phyloP scores from a whole-genome alignment of 2,329 filamentous ascomycete species.

The Cordyceps cateniannulata region DNA sequence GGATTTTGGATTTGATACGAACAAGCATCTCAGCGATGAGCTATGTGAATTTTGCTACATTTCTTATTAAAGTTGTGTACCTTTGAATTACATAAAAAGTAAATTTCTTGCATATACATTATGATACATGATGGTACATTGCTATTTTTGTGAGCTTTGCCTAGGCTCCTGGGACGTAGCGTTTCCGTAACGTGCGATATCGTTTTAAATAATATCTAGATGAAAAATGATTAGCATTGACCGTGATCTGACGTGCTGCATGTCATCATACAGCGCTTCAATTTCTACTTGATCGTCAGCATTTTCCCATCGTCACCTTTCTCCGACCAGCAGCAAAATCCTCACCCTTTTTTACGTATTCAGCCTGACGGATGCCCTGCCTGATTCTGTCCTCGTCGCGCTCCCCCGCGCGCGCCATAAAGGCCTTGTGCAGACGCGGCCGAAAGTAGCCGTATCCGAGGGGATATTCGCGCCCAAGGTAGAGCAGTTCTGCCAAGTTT shows the following conservation, averaged over 20 bases:
- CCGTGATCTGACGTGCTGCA: neutral
- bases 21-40: constrained; percentile 2
- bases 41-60: neutral
- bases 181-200: constrained; percentile 77
- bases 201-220: constrained; percentile 83
- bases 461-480: constrained; percentile 80
- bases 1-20: neutral
- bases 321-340: too few relatives aligned
- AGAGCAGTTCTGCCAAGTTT: constrained; percentile 61
- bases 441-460: constrained; percentile 76
- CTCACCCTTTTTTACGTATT: constrained; percentile 85
- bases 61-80: neutral
- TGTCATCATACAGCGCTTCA: constrained; percentile 80
- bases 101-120: neutral
- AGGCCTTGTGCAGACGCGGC: constrained; percentile 75
- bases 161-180: constrained; percentile 54
- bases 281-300: constrained; percentile 59
- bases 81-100: neutral
- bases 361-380: constrained; percentile 67
- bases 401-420: constrained; percentile 66
- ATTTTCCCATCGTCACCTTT: neutral
- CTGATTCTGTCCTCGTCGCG: constrained; percentile 69
- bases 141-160: too few relatives aligned
- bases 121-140: neutral
- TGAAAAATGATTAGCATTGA: neutral